A percentile compares a stretch with the other conserved stretches of the same genome.
phyloP scores from a whole-genome alignment of 2,329 filamentous ascomycete species.

The Gremmenia infestans region DNA sequence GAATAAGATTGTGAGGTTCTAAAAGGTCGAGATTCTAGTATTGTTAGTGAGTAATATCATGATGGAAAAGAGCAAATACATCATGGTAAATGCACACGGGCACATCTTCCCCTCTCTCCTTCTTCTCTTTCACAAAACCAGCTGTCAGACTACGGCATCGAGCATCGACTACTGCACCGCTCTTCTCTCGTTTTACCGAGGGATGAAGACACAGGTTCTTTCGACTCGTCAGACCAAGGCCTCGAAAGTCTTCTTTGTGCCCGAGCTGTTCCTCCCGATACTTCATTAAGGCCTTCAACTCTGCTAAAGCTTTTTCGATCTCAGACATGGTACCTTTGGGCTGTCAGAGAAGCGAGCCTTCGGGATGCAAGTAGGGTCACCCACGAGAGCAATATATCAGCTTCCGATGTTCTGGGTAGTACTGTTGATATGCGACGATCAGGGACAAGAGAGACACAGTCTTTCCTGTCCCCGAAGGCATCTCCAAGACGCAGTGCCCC shows the following conservation, averaged over 20 bases:
- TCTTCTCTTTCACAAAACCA: constrained; percentile 96
- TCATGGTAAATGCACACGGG: constrained; percentile 96
- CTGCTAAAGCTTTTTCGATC: constrained; percentile 94
- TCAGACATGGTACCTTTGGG: constrained; percentile 84
- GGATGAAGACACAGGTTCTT: constrained; percentile 97
- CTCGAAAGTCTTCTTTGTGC: constrained; percentile 85
- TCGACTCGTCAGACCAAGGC: constrained; percentile 86
- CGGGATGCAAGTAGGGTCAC: constrained; percentile 4
- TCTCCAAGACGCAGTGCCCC: constrained; percentile 94
- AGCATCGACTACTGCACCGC: constrained; percentile 89
- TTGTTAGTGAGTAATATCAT: constrained; percentile 18
- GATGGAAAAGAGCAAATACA: constrained; percentile 39
- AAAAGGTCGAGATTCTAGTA: constrained; percentile 81
- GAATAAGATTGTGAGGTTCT: constrained; percentile 90
- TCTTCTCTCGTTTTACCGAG: constrained; percentile 94
- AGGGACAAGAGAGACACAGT: constrained; percentile 91
- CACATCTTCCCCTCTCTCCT: constrained; percentile 88
- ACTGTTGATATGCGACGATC: constrained; percentile 94
- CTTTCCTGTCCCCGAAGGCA: constrained; percentile 98
- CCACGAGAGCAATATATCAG: constrained; percentile 95
- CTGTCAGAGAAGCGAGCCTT: constrained; percentile 6
- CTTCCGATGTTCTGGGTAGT: constrained; percentile 88
- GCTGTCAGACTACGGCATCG: constrained; percentile 92
- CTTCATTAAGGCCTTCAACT: constrained; percentile 90
- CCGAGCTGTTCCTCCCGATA: constrained; percentile 89